Base-by-base conservation (phyloP, 2,329 filamentous ascomycete species). In the Cladophialophora yegresii region DNA sequence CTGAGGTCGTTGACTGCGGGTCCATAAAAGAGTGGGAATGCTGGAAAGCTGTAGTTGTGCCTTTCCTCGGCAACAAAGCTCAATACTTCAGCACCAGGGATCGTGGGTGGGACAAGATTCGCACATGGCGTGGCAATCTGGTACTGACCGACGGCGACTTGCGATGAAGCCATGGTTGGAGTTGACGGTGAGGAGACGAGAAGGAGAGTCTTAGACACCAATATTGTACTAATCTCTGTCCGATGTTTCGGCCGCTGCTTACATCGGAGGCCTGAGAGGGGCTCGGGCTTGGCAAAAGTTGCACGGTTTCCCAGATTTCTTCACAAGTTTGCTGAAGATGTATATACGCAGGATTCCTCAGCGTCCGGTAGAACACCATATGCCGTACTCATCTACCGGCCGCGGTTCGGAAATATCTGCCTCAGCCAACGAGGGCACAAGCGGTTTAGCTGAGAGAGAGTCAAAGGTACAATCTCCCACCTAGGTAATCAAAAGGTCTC, bases 1-100 rank as follows among this genome's bases (percentile, higher is more conserved):
- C 55, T 56, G 10, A 62, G 40, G 26, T 40, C 60, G 28, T 43
- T 45, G 45, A 60, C 33, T 16, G 23, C 62, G 2, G 57, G 30
- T 5, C 20, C 10, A 10, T 55, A 22, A 53, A 60, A 64, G 13
- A 56, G 7, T 3, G 57, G 33, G 6, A 60, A 10, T 23, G 32
- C 32, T n/a, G 56, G 56, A 40, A 53, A 64, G 47, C 54, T 60
- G 33, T 43, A 60, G 43, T 43, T 56, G 20, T 64, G 56, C 5
- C 54, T 51, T 30, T 64, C 62, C 8, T 26, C 40, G 22, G 62
- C 56, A 2, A 10, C 22, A n/a, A 64, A 54, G n/a, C 45, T 47
- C 16, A 64, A 45, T 3, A 64, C 43, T 26, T 60, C 62, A 13
- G 62, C 62, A 9, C 43, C 62, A n/a, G 56, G 56, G 7, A 64